These are phyloP conservation scores for Inonotus hispidus DNA, from an alignment of 1,284 basidiomycete species.

Conservation along the genomic window DNA sequence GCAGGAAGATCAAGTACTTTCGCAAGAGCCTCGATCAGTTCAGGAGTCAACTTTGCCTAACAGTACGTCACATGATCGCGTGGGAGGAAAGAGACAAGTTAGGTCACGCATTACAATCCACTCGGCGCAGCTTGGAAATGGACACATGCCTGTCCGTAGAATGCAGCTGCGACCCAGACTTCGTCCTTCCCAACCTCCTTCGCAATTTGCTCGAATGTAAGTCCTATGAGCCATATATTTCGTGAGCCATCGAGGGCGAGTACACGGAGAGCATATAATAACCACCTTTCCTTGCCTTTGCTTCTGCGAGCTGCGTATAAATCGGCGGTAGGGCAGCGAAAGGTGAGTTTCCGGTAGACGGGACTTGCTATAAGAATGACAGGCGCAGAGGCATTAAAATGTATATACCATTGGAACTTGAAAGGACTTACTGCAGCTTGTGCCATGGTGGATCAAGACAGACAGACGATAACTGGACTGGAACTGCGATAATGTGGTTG, in stretches of 20 bases:
- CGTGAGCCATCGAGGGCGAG: background rate
- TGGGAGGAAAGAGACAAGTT: background rate
- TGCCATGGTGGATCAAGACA: constrained; percentile 28
- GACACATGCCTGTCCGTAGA: constrained; percentile 70
- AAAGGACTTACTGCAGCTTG: constrained; percentile 33
- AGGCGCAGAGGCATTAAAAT: background rate
- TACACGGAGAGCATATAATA: background rate
- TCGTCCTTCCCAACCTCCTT: constrained; percentile 72
- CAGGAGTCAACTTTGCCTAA: constrained; percentile 62
- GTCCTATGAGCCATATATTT: constrained; percentile 34
- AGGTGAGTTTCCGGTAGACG: constrained; percentile 38
- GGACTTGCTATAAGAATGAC: constrained; percentile 30
- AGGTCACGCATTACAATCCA: background rate
- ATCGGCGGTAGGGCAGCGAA: constrained; percentile 51
- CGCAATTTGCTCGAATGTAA: constrained; percentile 72
- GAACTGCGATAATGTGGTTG: background rate
- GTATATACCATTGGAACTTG: background rate
- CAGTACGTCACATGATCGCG: background rate
- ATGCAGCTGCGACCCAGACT: constrained; percentile 83
- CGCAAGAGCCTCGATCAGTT: constrained; percentile 54
- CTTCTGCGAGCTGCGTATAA: constrained; percentile 50
- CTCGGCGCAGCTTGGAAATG: background rate
- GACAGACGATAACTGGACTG: background rate
- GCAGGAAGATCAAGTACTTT: constrained; percentile 45
- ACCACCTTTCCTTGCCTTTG: constrained; percentile 63